Conservation (phyloP, 2,329 filamentous ascomycete species). For the Beauveria scarabaeidicola region DNA sequence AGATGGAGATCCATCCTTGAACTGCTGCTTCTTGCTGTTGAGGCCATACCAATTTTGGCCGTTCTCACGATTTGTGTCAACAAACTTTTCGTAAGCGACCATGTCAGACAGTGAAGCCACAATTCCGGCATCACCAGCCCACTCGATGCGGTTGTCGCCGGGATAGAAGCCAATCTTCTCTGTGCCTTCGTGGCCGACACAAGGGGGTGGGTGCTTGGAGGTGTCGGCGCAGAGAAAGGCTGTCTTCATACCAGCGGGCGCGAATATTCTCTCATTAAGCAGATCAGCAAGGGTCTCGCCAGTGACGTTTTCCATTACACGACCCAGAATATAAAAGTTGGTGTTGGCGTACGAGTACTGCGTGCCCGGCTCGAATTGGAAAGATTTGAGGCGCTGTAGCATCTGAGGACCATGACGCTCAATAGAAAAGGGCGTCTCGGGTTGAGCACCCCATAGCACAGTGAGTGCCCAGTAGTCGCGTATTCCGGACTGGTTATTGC, state of each 20-base stretch:
- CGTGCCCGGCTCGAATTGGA: constrained; percentile 34
- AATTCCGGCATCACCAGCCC: constrained; percentile 37
- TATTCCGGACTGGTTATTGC: constrained; percentile 34
- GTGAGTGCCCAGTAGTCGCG: constrained; percentile 38
- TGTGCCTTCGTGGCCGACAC: constrained; percentile 34
- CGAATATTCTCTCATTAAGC: constrained; percentile 29
- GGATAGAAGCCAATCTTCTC: constrained; percentile 27
- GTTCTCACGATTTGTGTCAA: constrained; percentile 25
- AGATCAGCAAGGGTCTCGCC: constrained; percentile 26
- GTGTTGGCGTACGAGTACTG: constrained; percentile 35
- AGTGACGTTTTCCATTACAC: constrained; percentile 29
- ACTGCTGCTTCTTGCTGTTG: constrained; percentile 14
- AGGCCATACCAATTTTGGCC: constrained; percentile 24
- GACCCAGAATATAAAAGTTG: constrained; percentile 32
- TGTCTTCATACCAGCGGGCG: constrained; percentile 32
- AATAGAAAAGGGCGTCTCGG: constrained; percentile 31
- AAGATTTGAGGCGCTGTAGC: constrained; percentile 24
- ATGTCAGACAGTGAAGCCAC: constrained; percentile 36
- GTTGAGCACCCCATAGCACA: constrained; percentile 32
- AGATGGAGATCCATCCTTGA: constrained; percentile 26
- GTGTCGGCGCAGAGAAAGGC: constrained; percentile 30
- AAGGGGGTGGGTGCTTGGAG: constrained; percentile 29
- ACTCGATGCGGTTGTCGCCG: constrained; percentile 33
- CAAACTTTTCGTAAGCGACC: constrained; percentile 34
- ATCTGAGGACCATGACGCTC: constrained; percentile 20